phyloP scores from a whole-genome alignment of 176 grass and related monocot species.

The Tuctoria greenei region DNA sequence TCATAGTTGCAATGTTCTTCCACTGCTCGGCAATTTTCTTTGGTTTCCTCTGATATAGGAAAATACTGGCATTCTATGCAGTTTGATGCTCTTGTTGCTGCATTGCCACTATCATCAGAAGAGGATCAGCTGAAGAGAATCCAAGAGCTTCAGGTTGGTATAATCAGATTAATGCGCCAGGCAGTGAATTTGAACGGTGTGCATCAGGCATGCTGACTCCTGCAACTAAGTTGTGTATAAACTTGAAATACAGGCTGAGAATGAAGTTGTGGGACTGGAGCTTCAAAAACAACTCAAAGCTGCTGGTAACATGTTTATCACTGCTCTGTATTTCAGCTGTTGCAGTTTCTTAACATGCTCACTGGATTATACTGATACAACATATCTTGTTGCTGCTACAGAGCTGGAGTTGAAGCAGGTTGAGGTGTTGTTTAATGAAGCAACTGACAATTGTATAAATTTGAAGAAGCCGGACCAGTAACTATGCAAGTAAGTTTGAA shows the following conservation, averaged over 20 bases:
- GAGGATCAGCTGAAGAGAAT: slow-evolving; percentile 71
- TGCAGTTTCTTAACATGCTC: slow-evolving; percentile 1
- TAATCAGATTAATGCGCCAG: neutral
- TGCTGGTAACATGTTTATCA: slow-evolving; percentile 49
- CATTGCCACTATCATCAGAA: slow-evolving; percentile 63
- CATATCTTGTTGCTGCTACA: slow-evolving; percentile 35
- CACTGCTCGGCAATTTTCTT: neutral
- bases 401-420: slow-evolving; percentile 74
- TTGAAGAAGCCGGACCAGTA: slow-evolving; percentile 72
- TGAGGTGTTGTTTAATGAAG: slow-evolving; percentile 77
- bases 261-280: slow-evolving; percentile 73
- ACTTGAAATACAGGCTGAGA: slow-evolving; percentile 65
- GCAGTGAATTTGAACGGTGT: neutral
- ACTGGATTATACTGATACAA: neutral
- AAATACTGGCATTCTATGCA: slow-evolving; percentile 31
- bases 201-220: neutral
- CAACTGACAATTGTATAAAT: slow-evolving; percentile 91
- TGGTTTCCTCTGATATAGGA: neutral
- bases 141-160: slow-evolving; percentile 69
- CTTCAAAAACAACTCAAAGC: slow-evolving; percentile 88
- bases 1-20: neutral
- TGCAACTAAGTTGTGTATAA: neutral
- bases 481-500: slow-evolving; percentile 34
- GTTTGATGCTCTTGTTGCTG: slow-evolving; percentile 85
- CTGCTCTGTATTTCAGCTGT: neutral